Evolutionary conservation across 768 basidiomycete species (phyloP).

Genomic region (Tulasnella sp.): DNA sequence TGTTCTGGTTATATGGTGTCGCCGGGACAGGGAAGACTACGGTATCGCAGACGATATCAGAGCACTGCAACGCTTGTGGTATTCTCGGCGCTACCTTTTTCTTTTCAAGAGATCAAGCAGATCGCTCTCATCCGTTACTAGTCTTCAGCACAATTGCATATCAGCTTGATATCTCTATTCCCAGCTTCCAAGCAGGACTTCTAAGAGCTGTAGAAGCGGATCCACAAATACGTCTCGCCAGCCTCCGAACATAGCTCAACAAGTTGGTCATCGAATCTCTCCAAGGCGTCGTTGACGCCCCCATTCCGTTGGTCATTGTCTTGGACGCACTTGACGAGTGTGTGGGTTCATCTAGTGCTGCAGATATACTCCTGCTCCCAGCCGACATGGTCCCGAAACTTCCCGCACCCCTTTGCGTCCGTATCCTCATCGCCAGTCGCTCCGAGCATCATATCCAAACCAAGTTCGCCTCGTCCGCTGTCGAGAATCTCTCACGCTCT

Average conservation of each 20-base stretch:
- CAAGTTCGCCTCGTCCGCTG: background rate
- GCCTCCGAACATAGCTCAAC: constrained; percentile 20
- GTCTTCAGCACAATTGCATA: constrained; percentile 29
- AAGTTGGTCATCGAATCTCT: constrained; percentile 19
- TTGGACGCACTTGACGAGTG: constrained; percentile 33
- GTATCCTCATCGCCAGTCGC: constrained; percentile 28
- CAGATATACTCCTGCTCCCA: constrained; percentile 22
- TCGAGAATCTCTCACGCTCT: background rate
- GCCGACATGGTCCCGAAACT: constrained; percentile 18
- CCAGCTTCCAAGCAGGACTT: background rate
- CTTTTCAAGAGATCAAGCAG: constrained; percentile 23
- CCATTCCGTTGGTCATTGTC: constrained; percentile 24
- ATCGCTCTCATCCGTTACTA: constrained; percentile 20
- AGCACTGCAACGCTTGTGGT: constrained; percentile 18
- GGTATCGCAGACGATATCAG: constrained; percentile 29
- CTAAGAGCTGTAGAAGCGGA: constrained; percentile 13
- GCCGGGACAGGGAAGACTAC: constrained; percentile 33
- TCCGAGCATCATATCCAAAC: constrained; percentile 24
- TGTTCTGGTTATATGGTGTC: constrained; percentile 28
- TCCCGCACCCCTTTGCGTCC: constrained; percentile 21
- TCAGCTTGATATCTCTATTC: constrained; percentile 23
- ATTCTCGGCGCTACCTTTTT: constrained; percentile 30
- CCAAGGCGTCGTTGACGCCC: background rate
- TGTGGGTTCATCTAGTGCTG: background rate
- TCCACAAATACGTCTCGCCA: constrained; percentile 7